Evolutionary conservation across 2,329 filamentous ascomycete species (phyloP).

Genomic region (Phyllosticta citrichinensis): DNA sequence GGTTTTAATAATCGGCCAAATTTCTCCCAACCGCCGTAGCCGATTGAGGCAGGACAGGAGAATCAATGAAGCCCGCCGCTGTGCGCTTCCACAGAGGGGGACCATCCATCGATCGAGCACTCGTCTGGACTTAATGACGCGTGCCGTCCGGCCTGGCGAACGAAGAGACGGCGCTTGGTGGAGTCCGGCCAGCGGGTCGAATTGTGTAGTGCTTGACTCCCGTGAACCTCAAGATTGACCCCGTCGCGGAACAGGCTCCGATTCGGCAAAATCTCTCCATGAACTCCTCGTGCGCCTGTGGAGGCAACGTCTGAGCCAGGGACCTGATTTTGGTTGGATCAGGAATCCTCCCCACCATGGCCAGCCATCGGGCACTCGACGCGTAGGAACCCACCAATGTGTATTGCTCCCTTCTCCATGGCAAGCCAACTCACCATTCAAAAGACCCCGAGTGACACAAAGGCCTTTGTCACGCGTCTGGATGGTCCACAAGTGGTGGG

Average conservation of each 20-base stretch:
- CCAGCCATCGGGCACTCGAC: not conserved
- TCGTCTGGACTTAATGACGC: not conserved
- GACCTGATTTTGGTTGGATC: not conserved
- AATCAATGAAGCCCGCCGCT: not conserved
- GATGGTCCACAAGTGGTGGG: not conserved
- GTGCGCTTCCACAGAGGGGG: not conserved
- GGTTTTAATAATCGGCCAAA: not conserved
- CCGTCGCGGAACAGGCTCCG: not conserved
- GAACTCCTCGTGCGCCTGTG: not conserved
- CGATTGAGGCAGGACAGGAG: not conserved
- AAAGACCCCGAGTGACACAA: not conserved
- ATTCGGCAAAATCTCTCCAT: not conserved
- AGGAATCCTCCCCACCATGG: not conserved
- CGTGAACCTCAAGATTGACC: not conserved
- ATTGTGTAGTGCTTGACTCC: not conserved
- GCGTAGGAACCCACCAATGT: not conserved
- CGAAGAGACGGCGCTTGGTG: not conserved
- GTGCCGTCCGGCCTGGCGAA: not conserved
- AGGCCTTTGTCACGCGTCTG: not conserved
- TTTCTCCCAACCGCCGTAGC: not conserved
- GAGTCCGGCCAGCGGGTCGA: not conserved
- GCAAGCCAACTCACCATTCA: not conserved
- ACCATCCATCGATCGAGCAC: not conserved
- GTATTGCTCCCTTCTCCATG: not conserved
- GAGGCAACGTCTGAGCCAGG: not conserved